phyloP scores from a whole-genome alignment of 2,329 filamentous ascomycete genomes.

The Diplodia scrobiculata region DNA sequence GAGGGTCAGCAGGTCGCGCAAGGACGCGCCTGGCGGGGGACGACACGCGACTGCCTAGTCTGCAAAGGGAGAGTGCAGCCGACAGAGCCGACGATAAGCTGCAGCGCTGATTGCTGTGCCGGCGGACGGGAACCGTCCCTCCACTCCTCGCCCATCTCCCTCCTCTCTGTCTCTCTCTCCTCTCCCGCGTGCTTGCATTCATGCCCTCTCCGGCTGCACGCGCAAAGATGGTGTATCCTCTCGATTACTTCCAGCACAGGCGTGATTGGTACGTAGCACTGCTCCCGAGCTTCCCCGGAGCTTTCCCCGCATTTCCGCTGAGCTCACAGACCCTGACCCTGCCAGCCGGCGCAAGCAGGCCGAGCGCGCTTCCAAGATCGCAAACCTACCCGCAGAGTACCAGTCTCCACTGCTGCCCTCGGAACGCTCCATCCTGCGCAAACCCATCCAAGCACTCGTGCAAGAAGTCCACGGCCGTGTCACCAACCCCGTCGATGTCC shows the following conservation, averaged over 20 bases:
- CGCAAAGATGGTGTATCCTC: constrained; percentile 26
- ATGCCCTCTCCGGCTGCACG: neutral
- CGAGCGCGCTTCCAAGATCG: constrained; percentile 71
- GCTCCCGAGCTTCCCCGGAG: constrained; percentile 24
- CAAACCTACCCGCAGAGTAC: constrained; percentile 66
- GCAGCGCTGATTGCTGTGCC: neutral
- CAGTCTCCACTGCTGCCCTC: constrained; percentile 63
- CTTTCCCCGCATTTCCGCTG: constrained; percentile 20
- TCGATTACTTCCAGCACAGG: constrained; percentile 68
- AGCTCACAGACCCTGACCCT: constrained; percentile 5
- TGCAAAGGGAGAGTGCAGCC: constrained; percentile 5
- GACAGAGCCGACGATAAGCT: constrained; percentile 27
- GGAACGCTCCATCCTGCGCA: constrained; percentile 69
- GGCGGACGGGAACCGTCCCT: neutral
- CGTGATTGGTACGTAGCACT: constrained; percentile 64
- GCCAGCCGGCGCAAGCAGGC: constrained; percentile 75
- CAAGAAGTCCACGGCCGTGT: constrained; percentile 71
- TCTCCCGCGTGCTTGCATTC: constrained; percentile 1
- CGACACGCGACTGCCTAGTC: neutral
- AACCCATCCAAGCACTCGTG: constrained; percentile 77
- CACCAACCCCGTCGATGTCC: constrained; percentile 68
- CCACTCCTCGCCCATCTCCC: neutral
- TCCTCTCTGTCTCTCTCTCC: neutral
- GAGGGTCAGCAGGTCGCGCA: too few relatives aligned
- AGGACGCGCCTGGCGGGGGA: neutral